Percentiles rank a stretch among this genome's conserved stretches.
These are phyloP conservation scores for Ceratocystis alfenasii DNA, from an alignment of 2,329 filamentous ascomycete species.

Conservation along the genomic window DNA sequence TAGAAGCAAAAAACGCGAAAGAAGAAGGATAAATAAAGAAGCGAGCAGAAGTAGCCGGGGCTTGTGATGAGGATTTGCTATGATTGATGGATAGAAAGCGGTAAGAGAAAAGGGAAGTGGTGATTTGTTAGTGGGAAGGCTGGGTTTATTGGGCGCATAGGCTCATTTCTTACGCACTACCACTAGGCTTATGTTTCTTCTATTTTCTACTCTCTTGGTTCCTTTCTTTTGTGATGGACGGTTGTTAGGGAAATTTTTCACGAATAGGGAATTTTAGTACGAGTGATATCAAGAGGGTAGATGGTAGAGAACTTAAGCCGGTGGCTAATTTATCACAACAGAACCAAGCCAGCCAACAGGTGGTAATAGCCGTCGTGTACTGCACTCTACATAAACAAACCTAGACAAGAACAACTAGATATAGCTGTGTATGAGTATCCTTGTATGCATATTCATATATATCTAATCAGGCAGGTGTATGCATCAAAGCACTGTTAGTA, in stretches of 20 bases:
- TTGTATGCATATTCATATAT: too few species aligned
- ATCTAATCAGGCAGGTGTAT: too few species aligned
- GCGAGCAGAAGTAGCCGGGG: not conserved
- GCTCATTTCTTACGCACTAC: not conserved
- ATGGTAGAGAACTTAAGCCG: too few species aligned
- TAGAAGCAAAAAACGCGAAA: not conserved
- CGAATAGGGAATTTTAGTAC: not conserved
- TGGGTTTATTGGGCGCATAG: not conserved
- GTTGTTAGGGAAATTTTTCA: not conserved
- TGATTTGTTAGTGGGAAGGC: slow-evolving; percentile 14
- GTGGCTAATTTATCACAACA: too few species aligned
- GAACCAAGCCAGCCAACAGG: too few species aligned
- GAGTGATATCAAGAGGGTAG: not conserved
- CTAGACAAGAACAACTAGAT: too few species aligned
- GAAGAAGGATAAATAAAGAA: not conserved
- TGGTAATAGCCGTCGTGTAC: too few species aligned
- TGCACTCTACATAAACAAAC: too few species aligned
- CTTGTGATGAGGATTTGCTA: not conserved
- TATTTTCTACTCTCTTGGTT: not conserved
- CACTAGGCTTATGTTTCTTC: not conserved
- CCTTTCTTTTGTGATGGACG: not conserved
- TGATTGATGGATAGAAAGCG: slow-evolving; percentile 1
- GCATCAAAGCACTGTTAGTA: too few species aligned
- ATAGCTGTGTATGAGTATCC: too few species aligned
- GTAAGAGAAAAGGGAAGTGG: slow-evolving; percentile 7